A percentile compares a stretch with the other conserved stretches of the same genome.
Evolutionary conservation across 305 asterid species (phyloP).

Genomic region (Ajuga reptans): DNA sequence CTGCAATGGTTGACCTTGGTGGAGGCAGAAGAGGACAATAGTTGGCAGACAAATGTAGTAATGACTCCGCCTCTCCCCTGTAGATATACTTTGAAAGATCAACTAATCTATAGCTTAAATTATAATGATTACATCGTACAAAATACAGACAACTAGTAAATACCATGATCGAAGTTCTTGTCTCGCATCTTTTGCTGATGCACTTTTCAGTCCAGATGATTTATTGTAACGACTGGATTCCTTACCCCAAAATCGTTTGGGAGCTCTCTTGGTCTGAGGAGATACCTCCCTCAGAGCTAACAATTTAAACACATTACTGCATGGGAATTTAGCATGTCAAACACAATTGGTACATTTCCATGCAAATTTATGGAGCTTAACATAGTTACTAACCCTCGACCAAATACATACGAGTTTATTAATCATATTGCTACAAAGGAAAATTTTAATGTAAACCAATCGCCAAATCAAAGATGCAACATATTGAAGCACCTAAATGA

Average conservation of each 20-base stretch:
- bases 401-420: neutral
- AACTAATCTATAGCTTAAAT: neutral
- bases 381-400: neutral
- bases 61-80: slow-evolving; percentile 94
- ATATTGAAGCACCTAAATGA: neutral
- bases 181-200: slow-evolving; percentile 59
- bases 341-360: neutral
- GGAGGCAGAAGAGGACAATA: slow-evolving; percentile 85
- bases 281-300: slow-evolving; percentile 77
- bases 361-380: neutral
- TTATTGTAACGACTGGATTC: slow-evolving; percentile 32
- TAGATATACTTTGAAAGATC: neutral
- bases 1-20: slow-evolving; percentile 95
- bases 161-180: slow-evolving; percentile 89
- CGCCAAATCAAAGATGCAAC: neutral
- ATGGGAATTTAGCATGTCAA: slow-evolving; percentile 31
- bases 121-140: neutral
- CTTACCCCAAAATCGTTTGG: slow-evolving; percentile 65
- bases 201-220: slow-evolving; percentile 37
- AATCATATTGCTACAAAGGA: neutral
- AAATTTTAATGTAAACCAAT: neutral
- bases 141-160: neutral
- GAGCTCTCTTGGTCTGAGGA: slow-evolving; percentile 59
- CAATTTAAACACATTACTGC: slow-evolving; percentile 57
- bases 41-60: slow-evolving; percentile 65